A percentile compares a stretch with the other conserved stretches of the same genome.
Evolutionary conservation across 805 yeast genomes (phyloP).

Genomic region (Nakazawaea wyomingensis): DNA sequence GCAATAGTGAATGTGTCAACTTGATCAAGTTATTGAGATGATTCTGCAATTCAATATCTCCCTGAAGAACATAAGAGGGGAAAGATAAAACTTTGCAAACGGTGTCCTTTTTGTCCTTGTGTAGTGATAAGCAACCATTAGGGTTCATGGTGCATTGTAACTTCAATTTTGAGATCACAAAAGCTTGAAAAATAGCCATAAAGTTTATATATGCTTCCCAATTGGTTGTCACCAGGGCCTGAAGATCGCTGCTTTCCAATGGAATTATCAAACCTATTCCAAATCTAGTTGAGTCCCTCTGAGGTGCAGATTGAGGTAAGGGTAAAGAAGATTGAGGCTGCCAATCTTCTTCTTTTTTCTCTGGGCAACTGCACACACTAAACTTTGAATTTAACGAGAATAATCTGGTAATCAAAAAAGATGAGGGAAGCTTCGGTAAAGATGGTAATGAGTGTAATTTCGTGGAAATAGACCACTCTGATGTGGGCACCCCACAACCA

Average conservation of each 20-base stretch:
- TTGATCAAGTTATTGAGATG: conserved; percentile 32
- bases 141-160: conserved; percentile 3
- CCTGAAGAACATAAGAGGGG: conserved; percentile 33
- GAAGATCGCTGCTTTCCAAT: conserved; percentile 28
- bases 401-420: conserved; percentile 40
- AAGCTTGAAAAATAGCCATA: conserved; percentile 30
- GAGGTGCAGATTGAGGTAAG: conserved; percentile 19
- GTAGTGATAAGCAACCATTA: background rate
- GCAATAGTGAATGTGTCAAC: conserved; percentile 33
- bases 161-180: conserved; percentile 5
- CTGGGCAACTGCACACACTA: conserved; percentile 18
- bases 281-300: conserved; percentile 27
- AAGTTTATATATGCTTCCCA: conserved; percentile 44
- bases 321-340: conserved; percentile 36
- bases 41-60: conserved; percentile 37
- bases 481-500: conserved; percentile 50
- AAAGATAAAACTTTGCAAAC: conserved; percentile 32
- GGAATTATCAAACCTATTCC: conserved; percentile 47
- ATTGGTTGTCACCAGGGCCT: conserved; percentile 40
- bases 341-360: conserved; percentile 29
- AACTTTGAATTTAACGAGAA: conserved; percentile 28
- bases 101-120: conserved; percentile 14
- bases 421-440: conserved; percentile 30
- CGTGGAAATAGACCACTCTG: conserved; percentile 37
- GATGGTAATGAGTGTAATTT: conserved; percentile 45